Base-by-base conservation (phyloP, 352 stramenopile species). In the Pythium rishiriense region DNA sequence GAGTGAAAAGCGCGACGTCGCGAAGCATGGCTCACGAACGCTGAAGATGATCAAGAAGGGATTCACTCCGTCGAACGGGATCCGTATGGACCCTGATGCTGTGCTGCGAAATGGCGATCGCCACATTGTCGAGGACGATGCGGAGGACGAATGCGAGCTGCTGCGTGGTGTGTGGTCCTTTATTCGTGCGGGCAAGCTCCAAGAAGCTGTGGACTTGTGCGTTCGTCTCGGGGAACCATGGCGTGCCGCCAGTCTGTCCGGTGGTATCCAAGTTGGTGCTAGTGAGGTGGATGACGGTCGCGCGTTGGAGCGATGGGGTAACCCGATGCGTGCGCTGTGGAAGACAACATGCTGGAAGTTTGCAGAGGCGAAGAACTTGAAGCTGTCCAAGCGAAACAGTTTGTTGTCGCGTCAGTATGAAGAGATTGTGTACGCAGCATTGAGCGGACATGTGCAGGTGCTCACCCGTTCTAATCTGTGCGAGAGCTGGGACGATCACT, bases 331-430 rank as follows among this genome's bases (percentile, higher is more conserved):
- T n/a, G 82, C 83, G 7, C 61, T 94, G 10, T 96, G 87, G 87
- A 96, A 96, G 53, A 73, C 80, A n/a, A 90, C 85, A 52, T 96
- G 85, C 66, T 96, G 87, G 87, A 78, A 85, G 43, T 82, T 94
- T 42, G 85, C 86, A 0, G 84, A 95, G 50, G 75, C 51, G 37
- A 68, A 64, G 29, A 46, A 66, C 25, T 46, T 68, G 26, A 88
- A 79, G 3, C 19, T 93, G n/a, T 74, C 74, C 5, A 93, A 91
- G 64, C 76, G 67, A 11, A 89, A 73, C 56, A 91, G 75, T 19
- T 61, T 88, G 37, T 62, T 89, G 21, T 75, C 80, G 0, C 83
- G 81, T 17, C 73, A 91, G 59, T 93, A 91, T 50, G 87, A 96
- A 47, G 69, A 83, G 61, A 76, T 94, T 59, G 75, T 94, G 49